Evolutionary conservation across 805 yeast species (phyloP).

Genomic region (Blastobotrys attinorum): DNA sequence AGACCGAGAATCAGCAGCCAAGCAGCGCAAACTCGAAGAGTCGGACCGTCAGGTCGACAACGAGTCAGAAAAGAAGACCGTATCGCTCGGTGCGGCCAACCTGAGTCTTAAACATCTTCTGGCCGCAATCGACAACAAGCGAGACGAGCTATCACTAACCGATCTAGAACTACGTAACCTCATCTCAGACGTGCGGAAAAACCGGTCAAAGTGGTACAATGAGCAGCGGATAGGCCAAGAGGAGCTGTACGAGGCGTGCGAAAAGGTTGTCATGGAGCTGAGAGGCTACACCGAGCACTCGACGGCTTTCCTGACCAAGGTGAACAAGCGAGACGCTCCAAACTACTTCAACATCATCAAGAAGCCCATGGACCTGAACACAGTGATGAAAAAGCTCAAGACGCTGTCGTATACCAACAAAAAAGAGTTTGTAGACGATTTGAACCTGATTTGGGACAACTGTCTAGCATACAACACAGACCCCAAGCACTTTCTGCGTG

Average conservation of each 20-base stretch:
- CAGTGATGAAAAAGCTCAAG: conserved; percentile 85
- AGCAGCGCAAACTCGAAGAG: conserved; percentile 69
- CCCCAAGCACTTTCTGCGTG: conserved; percentile 83
- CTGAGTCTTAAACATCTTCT: conserved; percentile 73
- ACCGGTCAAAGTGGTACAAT: conserved; percentile 95
- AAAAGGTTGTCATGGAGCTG: conserved; percentile 82
- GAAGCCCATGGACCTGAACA: conserved; percentile 92
- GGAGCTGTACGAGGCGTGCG: conserved; percentile 95
- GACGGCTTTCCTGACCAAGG: conserved; percentile 89
- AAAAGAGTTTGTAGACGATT: conserved; percentile 86
- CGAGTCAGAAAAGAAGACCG: conserved; percentile 1
- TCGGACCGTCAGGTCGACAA: conserved; percentile 58
- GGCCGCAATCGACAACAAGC: conserved; percentile 65
- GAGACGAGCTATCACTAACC: conserved; percentile 63
- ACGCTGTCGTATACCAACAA: conserved; percentile 75
- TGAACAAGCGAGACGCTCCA: conserved; percentile 97
- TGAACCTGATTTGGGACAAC: conserved; percentile 92
- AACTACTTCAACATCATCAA: conserved; percentile 86
- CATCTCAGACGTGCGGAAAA: conserved; percentile 87
- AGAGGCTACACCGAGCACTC: conserved; percentile 94
- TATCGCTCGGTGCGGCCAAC: conserved; percentile 62
- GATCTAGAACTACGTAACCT: conserved; percentile 79
- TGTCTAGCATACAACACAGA: conserved; percentile 91
- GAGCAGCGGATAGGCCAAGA: conserved; percentile 96
- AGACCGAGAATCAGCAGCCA: conserved; percentile 64